These are phyloP conservation scores for Phaeosphaeriaceae sp. DNA, from an alignment of 2,329 filamentous ascomycete genomes.

Conservation along the genomic window DNA sequence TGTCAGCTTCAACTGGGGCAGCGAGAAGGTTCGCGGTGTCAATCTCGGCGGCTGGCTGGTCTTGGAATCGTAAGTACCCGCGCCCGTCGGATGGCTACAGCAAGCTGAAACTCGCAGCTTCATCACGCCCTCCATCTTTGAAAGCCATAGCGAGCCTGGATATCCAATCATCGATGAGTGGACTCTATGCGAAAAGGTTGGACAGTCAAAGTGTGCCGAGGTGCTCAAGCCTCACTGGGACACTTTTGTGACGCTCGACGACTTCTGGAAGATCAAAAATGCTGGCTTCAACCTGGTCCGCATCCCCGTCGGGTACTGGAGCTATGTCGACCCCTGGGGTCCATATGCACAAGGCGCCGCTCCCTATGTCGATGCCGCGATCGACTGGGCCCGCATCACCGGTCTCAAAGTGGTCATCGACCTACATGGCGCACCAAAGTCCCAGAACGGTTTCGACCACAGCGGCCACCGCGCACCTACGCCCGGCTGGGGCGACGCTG, in stretches of 20 bases:
- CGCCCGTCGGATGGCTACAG: not conserved
- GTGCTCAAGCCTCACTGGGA: slow-evolving; percentile 60
- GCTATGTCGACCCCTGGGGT: slow-evolving; percentile 43
- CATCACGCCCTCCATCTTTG: slow-evolving; percentile 65
- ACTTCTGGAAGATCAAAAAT: slow-evolving; percentile 63
- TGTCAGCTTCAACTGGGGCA: slow-evolving; percentile 51
- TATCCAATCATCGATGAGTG: slow-evolving; percentile 57
- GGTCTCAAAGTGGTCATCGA: slow-evolving; percentile 65
- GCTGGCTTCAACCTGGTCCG: slow-evolving; percentile 67
- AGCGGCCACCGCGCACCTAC: slow-evolving; percentile 57
- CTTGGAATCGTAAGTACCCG: slow-evolving; percentile 32
- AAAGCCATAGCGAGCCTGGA: slow-evolving; percentile 36
- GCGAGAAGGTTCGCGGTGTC: slow-evolving; percentile 48
- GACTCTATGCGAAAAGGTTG: slow-evolving; percentile 58
- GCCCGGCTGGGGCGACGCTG: slow-evolving; percentile 56
- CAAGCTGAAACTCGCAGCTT: slow-evolving; percentile 42
- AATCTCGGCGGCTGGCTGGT: slow-evolving; percentile 47
- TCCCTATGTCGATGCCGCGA: slow-evolving; percentile 61
- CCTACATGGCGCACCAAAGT: slow-evolving; percentile 59
- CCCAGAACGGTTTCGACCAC: slow-evolving; percentile 69
- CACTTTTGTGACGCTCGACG: slow-evolving; percentile 56
- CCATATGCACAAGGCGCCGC: slow-evolving; percentile 57
- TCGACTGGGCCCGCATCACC: slow-evolving; percentile 62
- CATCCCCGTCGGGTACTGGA: slow-evolving; percentile 67
- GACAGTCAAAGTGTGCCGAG: slow-evolving; percentile 51